Base-by-base conservation (phyloP, 768 basidiomycete genomes). In the Grammothele lineata region DNA sequence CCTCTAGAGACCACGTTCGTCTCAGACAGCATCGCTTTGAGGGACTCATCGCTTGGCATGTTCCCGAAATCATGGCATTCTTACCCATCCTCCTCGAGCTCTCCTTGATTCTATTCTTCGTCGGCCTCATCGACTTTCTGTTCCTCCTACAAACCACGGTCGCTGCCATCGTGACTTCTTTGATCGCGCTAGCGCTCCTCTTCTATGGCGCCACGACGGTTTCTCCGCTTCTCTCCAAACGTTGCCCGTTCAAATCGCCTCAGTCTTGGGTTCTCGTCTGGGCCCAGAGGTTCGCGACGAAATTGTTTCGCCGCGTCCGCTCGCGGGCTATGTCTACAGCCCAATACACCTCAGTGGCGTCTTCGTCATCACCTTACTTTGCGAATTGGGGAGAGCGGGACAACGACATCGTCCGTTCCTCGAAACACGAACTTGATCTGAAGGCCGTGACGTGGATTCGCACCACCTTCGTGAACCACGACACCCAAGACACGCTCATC, bases 81-180 rank as follows among this genome's bases (percentile, higher is more conserved):
- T 44, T 49, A n/a, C 50, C 54, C n/a, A 36, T 55, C 10, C 33
- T 55, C 4, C 44, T 55, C 12, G 40, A 55, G 33, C 24, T 47
- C 21, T 47, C 51, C 24, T 43, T 55, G 3, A 40, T 52, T 11
- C 49, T 58, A 14, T 60, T 58, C 38, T 30, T 58, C 25, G 19
- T 51, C 22, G 58, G 58, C 17, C 47, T 60, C 7, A n/a, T 57
- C 37, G 53, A 56, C 25, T 53, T 60, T 21, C 48, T 58, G 1
- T 55, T 52, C 48, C 23, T 27, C 3, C 50, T 57, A 24, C 43
- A 57, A 10, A 14, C 32, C 35, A 38, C 43, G 3, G 51, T 56
- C 1, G 55, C 55, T 11, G 55, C 25, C 7, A 37, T 53, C 14
- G 17, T 46, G 12, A 42, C 48, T 3, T 42, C 43, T 9, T 21